Evolutionary conservation across 2,329 filamentous ascomycete species (phyloP).

Genomic region (Claviceps cyperi): DNA sequence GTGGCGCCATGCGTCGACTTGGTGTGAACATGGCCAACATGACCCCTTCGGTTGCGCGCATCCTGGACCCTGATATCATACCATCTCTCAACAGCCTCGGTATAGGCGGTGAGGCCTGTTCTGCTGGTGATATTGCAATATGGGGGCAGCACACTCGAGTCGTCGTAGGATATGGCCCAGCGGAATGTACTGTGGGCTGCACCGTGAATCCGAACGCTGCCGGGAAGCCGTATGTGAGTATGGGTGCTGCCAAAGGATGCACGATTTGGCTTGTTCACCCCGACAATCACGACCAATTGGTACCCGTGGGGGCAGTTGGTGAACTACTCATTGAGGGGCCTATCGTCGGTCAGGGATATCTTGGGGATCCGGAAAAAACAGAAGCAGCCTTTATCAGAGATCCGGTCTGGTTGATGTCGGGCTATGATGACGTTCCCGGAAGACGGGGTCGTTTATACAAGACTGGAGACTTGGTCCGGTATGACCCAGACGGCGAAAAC

Average conservation of each 20-base stretch:
- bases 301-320: constrained; percentile 18
- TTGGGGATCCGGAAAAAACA: constrained; percentile 32
- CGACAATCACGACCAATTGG: constrained; percentile 7
- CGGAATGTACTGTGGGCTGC: not conserved
- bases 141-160: constrained; percentile 1
- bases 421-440: not conserved
- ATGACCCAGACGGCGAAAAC: constrained; percentile 14
- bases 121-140: constrained; percentile 1
- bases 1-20: constrained; percentile 24
- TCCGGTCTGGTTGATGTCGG: constrained; percentile 14
- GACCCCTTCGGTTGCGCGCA: constrained; percentile 19
- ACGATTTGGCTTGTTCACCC: constrained; percentile 3
- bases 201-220: not conserved
- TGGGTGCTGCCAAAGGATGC: constrained; percentile 1
- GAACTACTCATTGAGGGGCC: constrained; percentile 27
- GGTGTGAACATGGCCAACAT: constrained; percentile 29
- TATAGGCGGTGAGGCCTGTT: constrained; percentile 1
- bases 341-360: constrained; percentile 33
- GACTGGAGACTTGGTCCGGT: constrained; percentile 32
- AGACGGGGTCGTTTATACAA: constrained; percentile 23
- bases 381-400: constrained; percentile 27
- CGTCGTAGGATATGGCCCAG: constrained; percentile 1
- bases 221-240: constrained; percentile 1
- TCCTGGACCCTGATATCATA: not conserved
- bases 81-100: not conserved